Percentiles rank a stretch among this genome's conserved stretches.
phyloP scores from a whole-genome alignment of 257 asterid species.

The Petrea volubilis region DNA sequence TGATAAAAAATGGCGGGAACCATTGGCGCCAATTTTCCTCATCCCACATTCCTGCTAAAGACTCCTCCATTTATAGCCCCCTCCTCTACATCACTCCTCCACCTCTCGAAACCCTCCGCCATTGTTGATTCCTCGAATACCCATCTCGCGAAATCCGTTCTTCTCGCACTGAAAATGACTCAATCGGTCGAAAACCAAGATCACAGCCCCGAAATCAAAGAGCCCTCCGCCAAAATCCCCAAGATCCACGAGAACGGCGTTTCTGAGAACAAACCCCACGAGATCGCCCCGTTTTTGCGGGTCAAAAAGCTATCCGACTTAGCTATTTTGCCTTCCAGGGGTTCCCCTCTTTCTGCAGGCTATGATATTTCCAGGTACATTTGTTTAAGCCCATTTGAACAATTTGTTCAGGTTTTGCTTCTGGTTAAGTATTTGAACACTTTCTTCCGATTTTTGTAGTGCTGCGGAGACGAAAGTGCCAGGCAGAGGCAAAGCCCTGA shows the following conservation, averaged over 20 bases:
- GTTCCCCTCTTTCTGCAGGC: slow-evolving; percentile 56
- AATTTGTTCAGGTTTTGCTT: too few species aligned
- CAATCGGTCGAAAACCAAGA: slow-evolving; percentile 6
- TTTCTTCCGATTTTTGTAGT: slow-evolving; percentile 26
- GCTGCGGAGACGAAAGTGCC: slow-evolving; percentile 69
- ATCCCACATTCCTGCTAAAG: not conserved
- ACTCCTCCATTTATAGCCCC: not conserved
- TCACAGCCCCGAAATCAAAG: slow-evolving; percentile 18
- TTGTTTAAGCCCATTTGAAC: not conserved
- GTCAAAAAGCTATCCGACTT: slow-evolving; percentile 58
- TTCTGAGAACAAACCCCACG: slow-evolving; percentile 14
- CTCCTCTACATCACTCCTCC: not conserved
- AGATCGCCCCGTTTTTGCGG: slow-evolving; percentile 34
- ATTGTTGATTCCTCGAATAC: not conserved
- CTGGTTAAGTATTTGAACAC: not conserved
- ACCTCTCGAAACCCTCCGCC: not conserved
- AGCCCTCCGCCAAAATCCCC: slow-evolving; percentile 24
- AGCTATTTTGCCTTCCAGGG: slow-evolving; percentile 59
- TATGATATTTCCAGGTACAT: slow-evolving; percentile 64
- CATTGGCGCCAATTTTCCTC: slow-evolving; percentile 19
- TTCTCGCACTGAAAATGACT: slow-evolving; percentile 15
- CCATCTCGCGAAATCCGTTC: not conserved
- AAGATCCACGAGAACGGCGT: slow-evolving; percentile 27
- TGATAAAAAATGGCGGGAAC: slow-evolving; percentile 27
- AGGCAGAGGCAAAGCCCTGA: slow-evolving; percentile 74